These are phyloP conservation scores for Tricholoma sp. DNA, from an alignment of 768 basidiomycete species.

Conservation along the genomic window DNA sequence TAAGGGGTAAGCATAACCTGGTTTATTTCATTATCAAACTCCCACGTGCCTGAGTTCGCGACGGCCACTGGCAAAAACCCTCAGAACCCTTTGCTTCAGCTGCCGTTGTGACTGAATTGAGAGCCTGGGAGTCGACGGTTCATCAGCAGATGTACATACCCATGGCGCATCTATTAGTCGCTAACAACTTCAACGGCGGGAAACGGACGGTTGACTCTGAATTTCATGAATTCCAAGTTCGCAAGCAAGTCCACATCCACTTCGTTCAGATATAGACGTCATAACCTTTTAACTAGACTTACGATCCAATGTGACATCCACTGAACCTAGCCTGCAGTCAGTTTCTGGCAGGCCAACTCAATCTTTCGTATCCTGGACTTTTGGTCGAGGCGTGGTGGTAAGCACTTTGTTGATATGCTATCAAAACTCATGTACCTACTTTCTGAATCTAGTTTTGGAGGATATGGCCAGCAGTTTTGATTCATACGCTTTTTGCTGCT, in stretches of 20 bases:
- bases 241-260: background rate
- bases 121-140: no score
- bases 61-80: no score
- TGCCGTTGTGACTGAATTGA: no score
- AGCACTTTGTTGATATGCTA: background rate
- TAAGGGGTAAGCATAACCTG: no score
- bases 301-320: conserved; percentile 4
- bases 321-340: background rate
- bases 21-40: no score
- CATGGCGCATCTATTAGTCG: no score
- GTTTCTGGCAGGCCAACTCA: conserved; percentile 4
- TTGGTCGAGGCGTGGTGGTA: conserved; percentile 41
- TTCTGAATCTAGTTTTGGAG: conserved; percentile 40
- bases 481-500: conserved; percentile 55
- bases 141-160: no score
- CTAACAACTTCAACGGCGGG: no score
- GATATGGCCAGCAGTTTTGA: conserved; percentile 63
- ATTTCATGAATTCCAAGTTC: background rate
- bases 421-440: background rate
- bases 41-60: no score
- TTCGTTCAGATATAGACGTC: no score
- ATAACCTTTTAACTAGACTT: conserved; percentile 22
- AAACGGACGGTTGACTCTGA: background rate
- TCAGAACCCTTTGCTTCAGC: no score
- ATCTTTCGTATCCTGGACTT: conserved; percentile 30